These are phyloP conservation scores for Vigna radiata DNA, from an alignment of 306 rosid species.

Conservation along the genomic window DNA sequence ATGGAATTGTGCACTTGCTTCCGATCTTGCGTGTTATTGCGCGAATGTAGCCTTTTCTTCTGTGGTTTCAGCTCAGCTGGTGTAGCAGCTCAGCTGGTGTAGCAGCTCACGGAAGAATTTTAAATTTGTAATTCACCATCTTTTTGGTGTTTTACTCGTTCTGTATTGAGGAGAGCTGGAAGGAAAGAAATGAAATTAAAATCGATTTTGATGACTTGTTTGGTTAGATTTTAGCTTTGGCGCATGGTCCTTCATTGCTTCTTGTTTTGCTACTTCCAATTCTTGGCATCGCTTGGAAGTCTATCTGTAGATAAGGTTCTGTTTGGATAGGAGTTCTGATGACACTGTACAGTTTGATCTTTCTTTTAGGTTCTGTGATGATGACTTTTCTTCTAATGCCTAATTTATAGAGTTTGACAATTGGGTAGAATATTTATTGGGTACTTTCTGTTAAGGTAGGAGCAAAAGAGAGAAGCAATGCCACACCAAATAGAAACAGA, in stretches of 20 bases:
- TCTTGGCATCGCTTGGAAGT: neutral
- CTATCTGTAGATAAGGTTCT: neutral
- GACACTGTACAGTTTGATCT: neutral
- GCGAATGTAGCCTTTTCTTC: constrained; percentile 37
- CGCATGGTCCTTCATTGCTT: neutral
- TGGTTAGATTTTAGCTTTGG: constrained; percentile 36
- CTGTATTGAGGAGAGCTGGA: constrained; percentile 1
- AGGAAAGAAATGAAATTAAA: neutral
- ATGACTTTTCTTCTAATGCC: neutral
- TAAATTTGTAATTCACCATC: constrained; percentile 1
- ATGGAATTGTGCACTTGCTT: constrained; percentile 45
- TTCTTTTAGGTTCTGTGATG: neutral
- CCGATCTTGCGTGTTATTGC: constrained; percentile 56
- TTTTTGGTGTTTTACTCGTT: neutral
- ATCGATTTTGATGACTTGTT: constrained; percentile 2
- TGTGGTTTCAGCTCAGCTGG: constrained; percentile 42
- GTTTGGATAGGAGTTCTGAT: constrained; percentile 19
- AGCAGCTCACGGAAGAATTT: constrained; percentile 10
- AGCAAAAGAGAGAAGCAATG: no score
- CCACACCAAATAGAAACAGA: no score
- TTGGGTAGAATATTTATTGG: neutral
- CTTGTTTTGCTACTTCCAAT: constrained; percentile 12
- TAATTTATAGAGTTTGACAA: neutral
- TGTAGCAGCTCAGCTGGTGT: constrained; percentile 33
- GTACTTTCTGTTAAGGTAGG: neutral